Conservation (phyloP, 106 monocot species). For the Apostasia ramifera region DNA sequence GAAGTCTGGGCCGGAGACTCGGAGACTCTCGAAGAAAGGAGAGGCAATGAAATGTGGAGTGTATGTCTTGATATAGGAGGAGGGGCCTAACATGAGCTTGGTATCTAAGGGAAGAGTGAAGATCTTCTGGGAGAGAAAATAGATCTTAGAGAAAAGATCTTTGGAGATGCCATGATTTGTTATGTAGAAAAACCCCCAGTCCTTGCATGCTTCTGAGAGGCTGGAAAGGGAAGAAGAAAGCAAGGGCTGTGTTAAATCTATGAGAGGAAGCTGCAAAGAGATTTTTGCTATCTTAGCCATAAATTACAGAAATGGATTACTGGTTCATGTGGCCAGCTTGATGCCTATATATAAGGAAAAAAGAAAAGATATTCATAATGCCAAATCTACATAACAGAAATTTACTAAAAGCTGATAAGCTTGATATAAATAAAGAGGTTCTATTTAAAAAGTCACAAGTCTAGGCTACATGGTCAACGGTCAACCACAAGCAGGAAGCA, state of each 20-base stretch:
- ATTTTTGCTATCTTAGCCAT: not conserved
- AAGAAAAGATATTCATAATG: no score
- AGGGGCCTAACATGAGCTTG: constrained; percentile 40
- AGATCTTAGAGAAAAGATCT: constrained; percentile 15
- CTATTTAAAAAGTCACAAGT: no score
- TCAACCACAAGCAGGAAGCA: no score
- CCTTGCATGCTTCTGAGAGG: constrained; percentile 30
- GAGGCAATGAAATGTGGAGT: constrained; percentile 57
- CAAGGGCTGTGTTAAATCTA: constrained; percentile 36
- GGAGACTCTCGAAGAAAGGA: constrained; percentile 46
- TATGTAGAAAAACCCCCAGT: constrained; percentile 48
- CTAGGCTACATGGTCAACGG: no score
- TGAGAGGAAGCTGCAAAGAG: constrained; percentile 30
- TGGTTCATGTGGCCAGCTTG: no score
- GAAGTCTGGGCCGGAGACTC: constrained; percentile 42
- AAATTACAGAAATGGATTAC: no score
- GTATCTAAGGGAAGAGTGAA: constrained; percentile 21
- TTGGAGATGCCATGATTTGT: constrained; percentile 53
- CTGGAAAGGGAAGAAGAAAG: constrained; percentile 19
- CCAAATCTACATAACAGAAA: no score
- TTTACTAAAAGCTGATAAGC: no score
- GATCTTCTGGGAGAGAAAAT: constrained; percentile 5
- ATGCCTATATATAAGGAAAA: no score
- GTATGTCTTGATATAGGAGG: constrained; percentile 18
- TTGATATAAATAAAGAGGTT: no score